Base-by-base conservation (phyloP, 305 asterid genomes). In the Solanum hybrid region DNA sequence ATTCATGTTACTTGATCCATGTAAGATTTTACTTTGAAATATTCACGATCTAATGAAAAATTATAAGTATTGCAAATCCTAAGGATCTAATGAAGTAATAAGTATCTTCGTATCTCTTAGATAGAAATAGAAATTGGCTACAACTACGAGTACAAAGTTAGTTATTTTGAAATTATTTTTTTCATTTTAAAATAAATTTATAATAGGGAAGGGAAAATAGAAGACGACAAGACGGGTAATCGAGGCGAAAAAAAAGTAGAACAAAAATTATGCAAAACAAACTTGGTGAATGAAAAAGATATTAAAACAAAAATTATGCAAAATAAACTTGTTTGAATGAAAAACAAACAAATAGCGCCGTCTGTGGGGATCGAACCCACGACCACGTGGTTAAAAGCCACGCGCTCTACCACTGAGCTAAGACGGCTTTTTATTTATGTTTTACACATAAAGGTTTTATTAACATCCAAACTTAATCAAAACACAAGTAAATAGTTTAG, bases 361-460 rank as follows among this genome's bases (percentile, higher is more conserved):
- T 95, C 95, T 94, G 95, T 95, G 98, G 96, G 95, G 93, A 93
- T 95, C 95, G 96, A 96, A 95, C 98, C 98, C 98, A 96, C 96
- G 98, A 95, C 98, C 98, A 96, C 96, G 88, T 94, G 98, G 98
- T 95, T 96, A 96, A 96, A 96, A 96, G 98, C 98, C 96, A 94
- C 88, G 97, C 95, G 97, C 98, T 94, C 96, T 96, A 95, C 97
- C 97, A 31, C 89, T 75, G 75, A 88, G 85, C 85, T 88, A 75
- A 75, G 85, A 88, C 72, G 85, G 89, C 85, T 27, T 32, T 5
- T 24, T 24, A 27, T 4, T 70, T 8, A 45, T 45, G 3, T 45
- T 14, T 45, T 14, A 45, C 65, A 14, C 65, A 45, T 4, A 13
- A 41, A 41, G 2, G 0, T 41, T 13, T 41, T 41, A 41, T 4